These are phyloP conservation scores for Acanthamoeba rhysodes DNA, from an alignment of 208 protist genomes.

Conservation along the genomic window DNA sequence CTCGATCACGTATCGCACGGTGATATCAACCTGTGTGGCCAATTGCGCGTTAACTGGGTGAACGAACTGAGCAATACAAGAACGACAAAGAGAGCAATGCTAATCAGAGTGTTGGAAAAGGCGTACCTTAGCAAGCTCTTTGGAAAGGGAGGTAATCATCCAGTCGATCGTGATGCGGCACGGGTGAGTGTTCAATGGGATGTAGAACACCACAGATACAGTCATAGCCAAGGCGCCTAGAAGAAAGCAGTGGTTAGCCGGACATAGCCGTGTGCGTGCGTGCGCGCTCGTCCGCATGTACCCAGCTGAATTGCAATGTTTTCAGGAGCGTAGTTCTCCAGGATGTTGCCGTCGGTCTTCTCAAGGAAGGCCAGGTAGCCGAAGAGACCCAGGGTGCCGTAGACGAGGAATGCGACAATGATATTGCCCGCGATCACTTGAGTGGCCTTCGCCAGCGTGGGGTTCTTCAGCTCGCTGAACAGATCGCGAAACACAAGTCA, in stretches of 20 bases:
- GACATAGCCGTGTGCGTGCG: not conserved
- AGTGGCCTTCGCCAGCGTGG: not conserved
- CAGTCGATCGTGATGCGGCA: slow-evolving; percentile 71
- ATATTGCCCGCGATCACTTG: slow-evolving; percentile 57
- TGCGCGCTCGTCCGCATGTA: not conserved
- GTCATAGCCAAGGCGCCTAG: slow-evolving; percentile 66
- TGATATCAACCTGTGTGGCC: slow-evolving; percentile 1
- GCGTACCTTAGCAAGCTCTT: slow-evolving; percentile 33
- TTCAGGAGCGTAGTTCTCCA: slow-evolving; percentile 53
- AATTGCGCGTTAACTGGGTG: not conserved
- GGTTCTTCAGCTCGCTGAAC: slow-evolving; percentile 9
- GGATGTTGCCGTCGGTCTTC: slow-evolving; percentile 65
- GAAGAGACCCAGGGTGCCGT: slow-evolving; percentile 49
- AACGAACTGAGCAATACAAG: not conserved
- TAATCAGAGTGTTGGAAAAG: not conserved
- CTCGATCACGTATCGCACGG: slow-evolving; percentile 48
- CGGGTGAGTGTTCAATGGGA: slow-evolving; percentile 71
- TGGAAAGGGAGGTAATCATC: slow-evolving; percentile 40
- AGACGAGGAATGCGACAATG: slow-evolving; percentile 52
- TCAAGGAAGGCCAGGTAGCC: slow-evolving; percentile 68
- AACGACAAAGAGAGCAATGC: not conserved
- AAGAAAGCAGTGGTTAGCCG: not conserved
- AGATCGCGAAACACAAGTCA: not conserved
- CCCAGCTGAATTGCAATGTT: slow-evolving; percentile 59
- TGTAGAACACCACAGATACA: slow-evolving; percentile 64